A percentile compares a stretch with the other conserved stretches of the same genome.
Evolutionary conservation across 1,284 basidiomycete species (phyloP).

Genomic region (Cutaneotrichosporon daszewskae): DNA sequence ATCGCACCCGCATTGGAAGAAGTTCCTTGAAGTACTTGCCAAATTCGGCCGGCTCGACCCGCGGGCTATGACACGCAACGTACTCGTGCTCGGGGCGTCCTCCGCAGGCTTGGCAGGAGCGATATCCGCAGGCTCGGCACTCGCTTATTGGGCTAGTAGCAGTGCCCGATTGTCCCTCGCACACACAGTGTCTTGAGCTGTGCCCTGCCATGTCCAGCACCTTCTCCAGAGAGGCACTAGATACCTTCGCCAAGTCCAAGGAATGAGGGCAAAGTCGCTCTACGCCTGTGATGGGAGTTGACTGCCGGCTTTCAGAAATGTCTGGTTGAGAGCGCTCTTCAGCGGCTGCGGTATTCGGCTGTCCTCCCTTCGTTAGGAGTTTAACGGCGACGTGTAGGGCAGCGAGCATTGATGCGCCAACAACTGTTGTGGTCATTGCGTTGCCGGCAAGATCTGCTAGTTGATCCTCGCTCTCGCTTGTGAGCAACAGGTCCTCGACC

Average conservation of each 20-base stretch:
- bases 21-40: constrained; percentile 67
- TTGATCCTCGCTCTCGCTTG: constrained; percentile 88
- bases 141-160: constrained; percentile 63
- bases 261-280: constrained; percentile 59
- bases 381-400: constrained; percentile 65
- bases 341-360: constrained; percentile 55
- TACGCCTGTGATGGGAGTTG: constrained; percentile 69
- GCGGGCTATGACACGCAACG: constrained; percentile 28
- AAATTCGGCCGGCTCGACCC: constrained; percentile 64
- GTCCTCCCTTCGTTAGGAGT: constrained; percentile 57
- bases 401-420: constrained; percentile 80
- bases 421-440: constrained; percentile 94
- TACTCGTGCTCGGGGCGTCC: constrained; percentile 84
- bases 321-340: no score
- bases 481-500: constrained; percentile 82
- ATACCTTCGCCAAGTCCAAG: constrained; percentile 62
- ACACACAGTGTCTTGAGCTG: constrained; percentile 74
- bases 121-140: constrained; percentile 70
- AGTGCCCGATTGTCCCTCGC: constrained; percentile 78
- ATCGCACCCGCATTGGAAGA: constrained; percentile 76
- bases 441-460: constrained; percentile 91
- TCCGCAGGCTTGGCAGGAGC: constrained; percentile 78
- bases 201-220: constrained; percentile 63
- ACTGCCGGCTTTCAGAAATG: no score
- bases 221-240: constrained; percentile 52